Percentiles rank a stretch among this genome's conserved stretches.
Conservation (phyloP, 495 filamentous ascomycete species). For the Xylaria intraflava region DNA sequence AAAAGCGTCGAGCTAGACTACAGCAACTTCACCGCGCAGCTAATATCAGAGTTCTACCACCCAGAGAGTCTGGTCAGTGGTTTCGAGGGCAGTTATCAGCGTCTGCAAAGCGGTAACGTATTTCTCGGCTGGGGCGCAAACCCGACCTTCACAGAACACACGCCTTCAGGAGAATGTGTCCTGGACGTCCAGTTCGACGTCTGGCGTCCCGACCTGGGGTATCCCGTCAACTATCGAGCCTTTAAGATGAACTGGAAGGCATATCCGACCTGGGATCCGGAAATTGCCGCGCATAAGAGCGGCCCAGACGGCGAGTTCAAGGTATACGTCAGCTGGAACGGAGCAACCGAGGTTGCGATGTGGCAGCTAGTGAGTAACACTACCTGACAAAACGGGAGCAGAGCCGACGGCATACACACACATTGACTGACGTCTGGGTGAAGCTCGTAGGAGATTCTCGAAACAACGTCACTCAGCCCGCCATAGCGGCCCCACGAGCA, state of each 20-base stretch:
- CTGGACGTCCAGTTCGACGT: conserved; percentile 18
- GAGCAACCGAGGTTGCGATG: conserved; percentile 19
- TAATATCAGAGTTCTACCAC: conserved; percentile 16
- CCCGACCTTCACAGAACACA: conserved; percentile 44
- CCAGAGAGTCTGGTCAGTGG: conserved; percentile 15
- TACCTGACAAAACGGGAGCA: neutral
- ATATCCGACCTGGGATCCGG: conserved; percentile 12
- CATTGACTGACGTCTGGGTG: neutral
- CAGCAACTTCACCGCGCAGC: conserved; percentile 24
- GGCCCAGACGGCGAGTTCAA: neutral
- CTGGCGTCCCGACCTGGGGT: neutral
- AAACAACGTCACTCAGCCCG: conserved; percentile 2
- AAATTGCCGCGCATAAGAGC: conserved; percentile 5
- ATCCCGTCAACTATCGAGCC: conserved; percentile 12
- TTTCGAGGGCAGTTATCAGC: conserved; percentile 43
- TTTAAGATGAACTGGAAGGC: conserved; percentile 24
- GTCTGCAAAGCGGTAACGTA: conserved; percentile 39
- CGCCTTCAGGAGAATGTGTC: conserved; percentile 16
- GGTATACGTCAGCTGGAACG: conserved; percentile 28
- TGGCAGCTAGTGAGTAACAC: conserved; percentile 18
- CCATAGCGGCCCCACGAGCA: neutral
- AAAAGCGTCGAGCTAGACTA: conserved; percentile 40
- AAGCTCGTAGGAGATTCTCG: neutral
- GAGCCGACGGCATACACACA: neutral
- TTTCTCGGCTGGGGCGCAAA: conserved; percentile 43